Evolutionary conservation across 2,329 filamentous ascomycete species (phyloP), one percentile per base, ranked within the genome.

Genomic region (Pestalotiopsis fici): DNA sequence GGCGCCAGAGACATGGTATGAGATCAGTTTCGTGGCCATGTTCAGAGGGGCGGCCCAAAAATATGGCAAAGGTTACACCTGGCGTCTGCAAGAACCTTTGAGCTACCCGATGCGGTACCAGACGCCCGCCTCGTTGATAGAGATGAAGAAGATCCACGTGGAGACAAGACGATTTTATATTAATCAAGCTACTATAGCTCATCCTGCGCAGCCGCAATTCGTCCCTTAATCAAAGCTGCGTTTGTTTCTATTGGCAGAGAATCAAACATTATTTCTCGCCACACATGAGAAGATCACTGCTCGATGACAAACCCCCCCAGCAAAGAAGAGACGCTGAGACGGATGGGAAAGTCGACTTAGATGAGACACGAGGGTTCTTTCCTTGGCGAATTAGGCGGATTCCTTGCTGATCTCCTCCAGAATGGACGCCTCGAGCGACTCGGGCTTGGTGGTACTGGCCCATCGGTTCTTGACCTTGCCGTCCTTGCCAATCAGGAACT

Each of bases 401-500:
- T 74, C 73, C 78, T 87, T 87, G 76, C 86, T 85, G 69, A 97
- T 84, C 83, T 94, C 93, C 73, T 92, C 89, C 75, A 94, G 79
- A 73, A 98, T 95, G 3, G 86, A 82, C 70, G 86, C 85, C 88
- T 95, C 92, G 74, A 99, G 82, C 50, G 82, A 81, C 83, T 95
- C 93, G 0, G 96, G 96, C 86, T 95, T 96, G 68, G 92, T 94
- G 21, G 90, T 92, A 80, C 93, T 95, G 39, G 93, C 93, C 94
- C 94, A 99, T 71, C 96, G 86, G 31, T 87, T 87, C 82, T 93
- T 92, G 73, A 98, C 94, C 82, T 91, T 87, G 28, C 96, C 96
- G 80, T 98, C 94, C 69, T 89, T 88, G 69, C 91, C 92, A 71
- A 99, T 85, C 71, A 99, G 83, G 83, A 98, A 99, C 88, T 99